phyloP scores from a whole-genome alignment of 768 basidiomycete genomes.

The Mrakia gelida region DNA sequence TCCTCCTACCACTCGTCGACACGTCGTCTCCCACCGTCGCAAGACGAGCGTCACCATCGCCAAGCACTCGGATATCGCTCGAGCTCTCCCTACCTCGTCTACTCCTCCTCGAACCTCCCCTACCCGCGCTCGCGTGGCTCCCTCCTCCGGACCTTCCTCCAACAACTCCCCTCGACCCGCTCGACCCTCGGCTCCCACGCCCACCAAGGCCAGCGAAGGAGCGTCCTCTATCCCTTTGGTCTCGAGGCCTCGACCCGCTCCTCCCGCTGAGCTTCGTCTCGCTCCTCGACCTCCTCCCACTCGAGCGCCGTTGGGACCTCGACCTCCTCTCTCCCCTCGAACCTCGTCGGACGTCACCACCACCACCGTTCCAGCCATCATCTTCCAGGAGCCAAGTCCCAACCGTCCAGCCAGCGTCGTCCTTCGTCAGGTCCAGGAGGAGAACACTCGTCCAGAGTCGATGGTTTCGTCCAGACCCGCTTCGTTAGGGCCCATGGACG shows the following conservation, averaged over 20 bases:
- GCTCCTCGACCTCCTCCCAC: constrained; percentile 28
- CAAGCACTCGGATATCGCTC: constrained; percentile 26
- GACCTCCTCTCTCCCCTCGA: constrained; percentile 40
- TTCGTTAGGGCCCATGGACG: constrained; percentile 22
- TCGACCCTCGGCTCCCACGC: constrained; percentile 46
- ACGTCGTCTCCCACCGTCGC: constrained; percentile 30
- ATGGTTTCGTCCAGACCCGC: neutral
- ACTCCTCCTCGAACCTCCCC: constrained; percentile 16
- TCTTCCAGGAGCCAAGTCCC: constrained; percentile 37
- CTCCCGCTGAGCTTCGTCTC: constrained; percentile 27
- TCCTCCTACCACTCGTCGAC: constrained; percentile 21
- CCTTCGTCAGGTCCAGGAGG: constrained; percentile 31
- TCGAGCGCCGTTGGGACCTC: constrained; percentile 40
- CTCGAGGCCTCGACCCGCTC: constrained; percentile 23
- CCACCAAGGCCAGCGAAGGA: constrained; percentile 42
- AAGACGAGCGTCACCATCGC: constrained; percentile 31
- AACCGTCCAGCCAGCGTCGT: constrained; percentile 35
- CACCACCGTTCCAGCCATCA: constrained; percentile 39
- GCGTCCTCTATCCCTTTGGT: neutral
- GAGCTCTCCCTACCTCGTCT: constrained; percentile 9
- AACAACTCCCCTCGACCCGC: constrained; percentile 38
- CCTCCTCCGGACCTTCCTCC: constrained; percentile 36
- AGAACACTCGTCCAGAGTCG: neutral
- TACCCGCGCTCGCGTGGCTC: constrained; percentile 16
- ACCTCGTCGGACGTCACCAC: constrained; percentile 32